These are phyloP conservation scores for Salisapilia sapeloensis DNA, from an alignment of 352 stramenopile genomes.

Conservation along the genomic window DNA sequence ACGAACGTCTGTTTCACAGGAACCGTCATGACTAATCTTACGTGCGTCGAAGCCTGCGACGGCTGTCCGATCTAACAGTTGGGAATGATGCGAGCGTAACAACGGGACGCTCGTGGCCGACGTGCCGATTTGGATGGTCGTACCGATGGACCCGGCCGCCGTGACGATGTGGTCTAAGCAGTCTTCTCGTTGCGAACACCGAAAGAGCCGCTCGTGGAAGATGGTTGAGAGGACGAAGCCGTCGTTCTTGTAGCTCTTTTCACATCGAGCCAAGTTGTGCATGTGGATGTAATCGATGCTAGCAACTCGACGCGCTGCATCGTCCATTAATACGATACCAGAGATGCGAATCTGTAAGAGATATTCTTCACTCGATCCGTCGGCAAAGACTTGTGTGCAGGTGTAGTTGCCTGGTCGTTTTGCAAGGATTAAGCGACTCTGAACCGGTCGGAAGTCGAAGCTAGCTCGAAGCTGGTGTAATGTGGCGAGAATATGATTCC, in stretches of 20 bases:
- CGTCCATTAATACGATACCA: conserved; percentile 34
- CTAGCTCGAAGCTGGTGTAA: conserved; percentile 23
- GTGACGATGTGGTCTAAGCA: conserved; percentile 39
- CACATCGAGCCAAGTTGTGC: conserved; percentile 19
- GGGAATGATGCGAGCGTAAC: conserved; percentile 34
- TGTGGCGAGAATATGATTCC: conserved; percentile 32
- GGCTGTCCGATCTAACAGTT: conserved; percentile 31
- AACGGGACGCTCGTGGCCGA: conserved; percentile 25
- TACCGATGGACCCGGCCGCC: conserved; percentile 20
- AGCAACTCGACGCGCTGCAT: conserved; percentile 18
- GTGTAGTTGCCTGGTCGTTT: conserved; percentile 19
- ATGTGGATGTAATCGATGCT: conserved; percentile 37
- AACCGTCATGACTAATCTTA: conserved; percentile 17
- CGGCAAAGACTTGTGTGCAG: conserved; percentile 51
- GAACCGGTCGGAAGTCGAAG: conserved; percentile 16
- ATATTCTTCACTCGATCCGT: conserved; percentile 31
- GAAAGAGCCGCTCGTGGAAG: conserved; percentile 53
- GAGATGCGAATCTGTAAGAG: conserved; percentile 28
- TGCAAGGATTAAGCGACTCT: conserved; percentile 9
- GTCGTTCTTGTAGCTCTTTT: conserved; percentile 21
- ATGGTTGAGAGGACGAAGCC: conserved; percentile 37
- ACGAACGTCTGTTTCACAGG: conserved; percentile 26
- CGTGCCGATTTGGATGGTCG: conserved; percentile 16
- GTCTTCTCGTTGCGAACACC: conserved; percentile 31
- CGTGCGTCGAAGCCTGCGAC: conserved; percentile 51